Evolutionary conservation across 2,329 filamentous ascomycete species (phyloP).

Genomic region (Elsinoe arachidis): DNA sequence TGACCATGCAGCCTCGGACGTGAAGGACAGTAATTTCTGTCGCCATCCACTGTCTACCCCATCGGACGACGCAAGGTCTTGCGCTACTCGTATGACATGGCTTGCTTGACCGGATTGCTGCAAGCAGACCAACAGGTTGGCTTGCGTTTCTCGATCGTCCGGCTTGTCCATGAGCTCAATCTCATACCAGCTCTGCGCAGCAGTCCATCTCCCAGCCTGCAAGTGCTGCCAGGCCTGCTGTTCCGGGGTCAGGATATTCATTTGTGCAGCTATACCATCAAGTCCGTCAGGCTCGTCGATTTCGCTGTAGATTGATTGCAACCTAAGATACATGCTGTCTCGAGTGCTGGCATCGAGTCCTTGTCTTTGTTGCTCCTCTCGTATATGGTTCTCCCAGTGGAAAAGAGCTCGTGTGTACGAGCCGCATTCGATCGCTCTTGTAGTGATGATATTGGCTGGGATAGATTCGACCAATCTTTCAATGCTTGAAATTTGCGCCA

Average conservation of each 20-base stretch:
- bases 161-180: constrained; percentile 62
- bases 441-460: constrained; percentile 64
- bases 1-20: constrained; percentile 86
- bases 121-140: constrained; percentile 76
- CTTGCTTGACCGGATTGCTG: constrained; percentile 86
- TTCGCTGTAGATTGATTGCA: constrained; percentile 92
- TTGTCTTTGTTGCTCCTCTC: constrained; percentile 40
- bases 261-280: constrained; percentile 82
- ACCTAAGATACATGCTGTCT: constrained; percentile 54
- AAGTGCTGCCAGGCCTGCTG: constrained; percentile 89
- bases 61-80: constrained; percentile 9
- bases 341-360: constrained; percentile 42
- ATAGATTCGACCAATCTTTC: constrained; percentile 63
- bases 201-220: constrained; percentile 87
- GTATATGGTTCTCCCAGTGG: constrained; percentile 86
- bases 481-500: constrained; percentile 54
- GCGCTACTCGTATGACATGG: constrained; percentile 26
- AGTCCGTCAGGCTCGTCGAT: constrained; percentile 97
- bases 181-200: constrained; percentile 97
- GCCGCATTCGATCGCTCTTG: constrained; percentile 83
- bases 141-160: constrained; percentile 65
- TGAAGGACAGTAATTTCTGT: constrained; percentile 62
- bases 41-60: constrained; percentile 7
- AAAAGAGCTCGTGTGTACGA: constrained; percentile 89
- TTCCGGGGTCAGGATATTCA: constrained; percentile 80